phyloP scores from a whole-genome alignment of 1,139 yeast species.

The Suhomyces wounanorum region DNA sequence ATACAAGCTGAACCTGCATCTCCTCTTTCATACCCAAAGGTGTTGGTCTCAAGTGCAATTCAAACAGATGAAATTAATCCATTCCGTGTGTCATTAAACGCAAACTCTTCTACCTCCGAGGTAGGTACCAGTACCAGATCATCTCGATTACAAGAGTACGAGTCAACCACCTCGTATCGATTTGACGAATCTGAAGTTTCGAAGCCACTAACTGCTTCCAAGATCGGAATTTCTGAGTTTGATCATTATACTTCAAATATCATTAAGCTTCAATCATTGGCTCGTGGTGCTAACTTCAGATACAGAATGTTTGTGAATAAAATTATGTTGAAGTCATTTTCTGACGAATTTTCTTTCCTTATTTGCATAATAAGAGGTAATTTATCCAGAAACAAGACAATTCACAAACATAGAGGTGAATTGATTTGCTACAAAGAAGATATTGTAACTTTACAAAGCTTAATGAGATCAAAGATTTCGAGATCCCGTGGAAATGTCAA shows the following conservation, averaged over 20 bases:
- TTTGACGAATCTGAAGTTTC: slow-evolving; percentile 7
- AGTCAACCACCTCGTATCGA: slow-evolving; percentile 3
- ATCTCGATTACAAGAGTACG: slow-evolving; percentile 4
- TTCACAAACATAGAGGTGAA: slow-evolving; percentile 44
- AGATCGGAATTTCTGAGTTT: slow-evolving; percentile 1
- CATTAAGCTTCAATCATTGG: slow-evolving; percentile 57
- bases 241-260: slow-evolving; percentile 25
- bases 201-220: neutral
- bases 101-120: slow-evolving; percentile 9
- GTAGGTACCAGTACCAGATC: slow-evolving; percentile 15
- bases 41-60: slow-evolving; percentile 18
- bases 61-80: slow-evolving; percentile 19
- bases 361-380: slow-evolving; percentile 46
- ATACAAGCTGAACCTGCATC: slow-evolving; percentile 2
- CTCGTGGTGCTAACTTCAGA: slow-evolving; percentile 66
- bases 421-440: slow-evolving; percentile 29
- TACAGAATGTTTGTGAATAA: slow-evolving; percentile 62
- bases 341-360: slow-evolving; percentile 44
- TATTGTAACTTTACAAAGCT: slow-evolving; percentile 40
- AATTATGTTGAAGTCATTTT: slow-evolving; percentile 58
- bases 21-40: slow-evolving; percentile 10
- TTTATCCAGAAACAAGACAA: slow-evolving; percentile 32
- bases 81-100: slow-evolving; percentile 11
- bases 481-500: slow-evolving; percentile 15
- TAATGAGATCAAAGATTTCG: slow-evolving; percentile 31